phyloP scores from a whole-genome alignment of 768 basidiomycete genomes.

The Gloeopeniophorella convolvens region DNA sequence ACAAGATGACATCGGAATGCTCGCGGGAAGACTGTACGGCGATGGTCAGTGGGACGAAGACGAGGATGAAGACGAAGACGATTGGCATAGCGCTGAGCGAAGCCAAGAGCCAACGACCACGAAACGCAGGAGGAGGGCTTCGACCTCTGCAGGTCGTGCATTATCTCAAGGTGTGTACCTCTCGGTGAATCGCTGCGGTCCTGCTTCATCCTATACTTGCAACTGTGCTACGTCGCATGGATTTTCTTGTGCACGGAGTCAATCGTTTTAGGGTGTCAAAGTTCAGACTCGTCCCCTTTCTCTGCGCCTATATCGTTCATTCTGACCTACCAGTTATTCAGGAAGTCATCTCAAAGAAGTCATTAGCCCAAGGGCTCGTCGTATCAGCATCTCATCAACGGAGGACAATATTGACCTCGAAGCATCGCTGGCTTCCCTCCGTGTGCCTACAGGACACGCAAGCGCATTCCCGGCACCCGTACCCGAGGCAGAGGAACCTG shows the following conservation, averaged over 20 bases:
- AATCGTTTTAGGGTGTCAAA: no score
- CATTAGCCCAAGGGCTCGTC: conserved; percentile 6
- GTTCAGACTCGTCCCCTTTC: no score
- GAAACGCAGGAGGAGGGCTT: conserved; percentile 24
- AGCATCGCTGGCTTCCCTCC: conserved; percentile 24
- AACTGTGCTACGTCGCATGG: no score
- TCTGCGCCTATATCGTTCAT: background rate
- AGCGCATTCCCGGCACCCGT: conserved; percentile 13
- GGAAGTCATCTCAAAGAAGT: conserved; percentile 22
- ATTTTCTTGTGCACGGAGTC: no score
- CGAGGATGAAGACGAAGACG: conserved; percentile 48
- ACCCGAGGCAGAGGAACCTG: conserved; percentile 15
- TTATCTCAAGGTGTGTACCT: conserved; percentile 5
- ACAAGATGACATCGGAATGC: conserved; percentile 56
- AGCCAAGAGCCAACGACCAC: conserved; percentile 33
- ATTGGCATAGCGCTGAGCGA: conserved; percentile 24
- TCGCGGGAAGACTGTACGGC: conserved; percentile 43
- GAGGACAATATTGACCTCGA: conserved; percentile 24
- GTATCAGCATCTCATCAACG: conserved; percentile 20
- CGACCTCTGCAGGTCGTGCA: conserved; percentile 21
- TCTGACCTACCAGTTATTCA: conserved; percentile 5
- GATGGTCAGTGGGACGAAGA: conserved; percentile 46
- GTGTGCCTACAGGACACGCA: conserved; percentile 1
- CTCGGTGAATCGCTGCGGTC: background rate
- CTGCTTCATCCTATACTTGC: no score